Conservation (phyloP, 2,329 filamentous ascomycete species). For the Graphiopsis chlorocephala region DNA sequence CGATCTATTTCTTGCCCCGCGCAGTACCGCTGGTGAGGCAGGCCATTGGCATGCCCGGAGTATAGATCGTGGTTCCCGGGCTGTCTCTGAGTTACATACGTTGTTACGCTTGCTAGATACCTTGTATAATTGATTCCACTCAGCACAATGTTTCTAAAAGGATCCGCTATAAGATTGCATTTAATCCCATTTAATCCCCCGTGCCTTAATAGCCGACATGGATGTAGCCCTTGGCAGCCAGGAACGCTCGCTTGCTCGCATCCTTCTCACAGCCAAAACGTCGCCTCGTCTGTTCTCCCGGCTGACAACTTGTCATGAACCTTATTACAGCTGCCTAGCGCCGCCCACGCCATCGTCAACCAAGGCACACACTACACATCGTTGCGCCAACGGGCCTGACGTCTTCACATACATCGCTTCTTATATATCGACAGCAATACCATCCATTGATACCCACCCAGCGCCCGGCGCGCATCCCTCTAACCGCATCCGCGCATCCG, state of each 20-base stretch:
- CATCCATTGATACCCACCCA: not conserved
- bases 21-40: slow-evolving; percentile 42
- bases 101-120: not conserved
- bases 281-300: not conserved
- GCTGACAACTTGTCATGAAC: not conserved
- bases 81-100: not conserved
- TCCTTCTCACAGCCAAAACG: not conserved
- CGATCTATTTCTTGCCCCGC: slow-evolving; percentile 49
- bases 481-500: not conserved
- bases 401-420: slow-evolving; percentile 2
- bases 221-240: not conserved
- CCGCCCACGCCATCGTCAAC: slow-evolving; percentile 4
- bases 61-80: slow-evolving; percentile 19
- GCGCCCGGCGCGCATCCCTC: slow-evolving; percentile 5
- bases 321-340: not conserved
- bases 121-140: not conserved
- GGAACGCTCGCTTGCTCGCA: not conserved
- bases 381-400: not conserved
- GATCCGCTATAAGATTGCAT: not conserved
- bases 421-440: not conserved
- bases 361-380: not conserved
- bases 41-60: slow-evolving; percentile 48
- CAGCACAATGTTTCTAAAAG: not conserved
- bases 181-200: not conserved
- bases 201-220: not conserved